phyloP scores from a whole-genome alignment of 2,329 filamentous ascomycete species.

The Aspergillus terreus region DNA sequence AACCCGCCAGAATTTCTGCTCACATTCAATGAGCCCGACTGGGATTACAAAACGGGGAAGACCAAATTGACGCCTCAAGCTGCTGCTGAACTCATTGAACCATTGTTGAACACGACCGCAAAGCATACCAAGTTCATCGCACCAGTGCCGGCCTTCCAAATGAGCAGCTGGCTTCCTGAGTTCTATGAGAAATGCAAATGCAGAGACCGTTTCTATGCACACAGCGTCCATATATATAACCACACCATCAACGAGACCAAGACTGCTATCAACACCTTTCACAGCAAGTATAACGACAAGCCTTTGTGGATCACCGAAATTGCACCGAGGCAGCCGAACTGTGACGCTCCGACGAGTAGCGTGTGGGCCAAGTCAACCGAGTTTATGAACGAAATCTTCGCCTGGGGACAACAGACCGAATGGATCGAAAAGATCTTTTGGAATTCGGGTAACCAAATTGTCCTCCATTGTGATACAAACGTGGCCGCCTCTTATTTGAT shows the following conservation, averaged over 20 bases:
- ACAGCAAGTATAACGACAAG: not conserved
- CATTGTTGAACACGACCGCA: not conserved
- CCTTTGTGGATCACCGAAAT: not conserved
- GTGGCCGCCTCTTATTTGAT: not conserved
- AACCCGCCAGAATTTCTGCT: not conserved
- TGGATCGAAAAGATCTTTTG: not conserved
- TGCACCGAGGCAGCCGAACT: not conserved
- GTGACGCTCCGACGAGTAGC: not conserved
- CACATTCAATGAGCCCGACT: not conserved
- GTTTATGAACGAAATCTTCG: not conserved
- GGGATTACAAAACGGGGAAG: not conserved
- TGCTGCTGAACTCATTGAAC: not conserved
- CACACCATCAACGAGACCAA: not conserved
- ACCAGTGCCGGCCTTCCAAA: not conserved
- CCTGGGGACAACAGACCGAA: not conserved
- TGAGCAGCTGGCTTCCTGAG: not conserved
- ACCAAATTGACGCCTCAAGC: not conserved
- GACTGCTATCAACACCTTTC: not conserved
- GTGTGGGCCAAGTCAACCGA: not conserved
- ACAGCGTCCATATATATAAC: not conserved
- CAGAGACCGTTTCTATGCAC: not conserved
- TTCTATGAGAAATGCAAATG: not conserved
- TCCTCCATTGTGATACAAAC: not conserved
- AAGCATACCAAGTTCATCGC: not conserved
- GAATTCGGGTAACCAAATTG: not conserved